Conservation (phyloP, 2,329 filamentous ascomycete species). For the Penicillium griseofulvum region DNA sequence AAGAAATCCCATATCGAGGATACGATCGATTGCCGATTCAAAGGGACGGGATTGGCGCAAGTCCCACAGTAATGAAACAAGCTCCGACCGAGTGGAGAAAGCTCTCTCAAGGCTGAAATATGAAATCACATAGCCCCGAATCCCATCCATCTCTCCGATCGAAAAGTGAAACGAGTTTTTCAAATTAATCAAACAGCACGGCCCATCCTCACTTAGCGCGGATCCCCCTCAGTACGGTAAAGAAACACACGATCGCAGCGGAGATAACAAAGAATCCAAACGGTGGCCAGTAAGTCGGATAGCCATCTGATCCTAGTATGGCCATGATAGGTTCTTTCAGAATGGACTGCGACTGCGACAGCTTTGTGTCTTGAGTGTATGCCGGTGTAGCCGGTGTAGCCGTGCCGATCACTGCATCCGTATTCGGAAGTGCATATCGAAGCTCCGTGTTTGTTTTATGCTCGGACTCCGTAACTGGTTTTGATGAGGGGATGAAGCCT, state of each 20-base stretch:
- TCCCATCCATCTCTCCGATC: neutral
- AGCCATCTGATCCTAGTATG: neutral
- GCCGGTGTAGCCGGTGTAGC: conserved; percentile 5
- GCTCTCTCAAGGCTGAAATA: neutral
- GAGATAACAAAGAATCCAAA: conserved; percentile 6
- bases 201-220: neutral
- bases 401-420: conserved; percentile 16
- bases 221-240: conserved; percentile 5
- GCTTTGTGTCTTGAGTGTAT: neutral
- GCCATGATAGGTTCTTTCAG: neutral
- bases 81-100: neutral
- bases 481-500: conserved; percentile 4
- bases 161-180: neutral
- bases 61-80: neutral
- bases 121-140: neutral
- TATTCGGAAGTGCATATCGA: conserved; percentile 9
- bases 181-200: neutral
- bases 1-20: neutral
- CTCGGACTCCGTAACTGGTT: neutral
- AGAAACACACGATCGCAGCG: conserved; percentile 4
- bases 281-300: neutral
- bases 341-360: neutral
- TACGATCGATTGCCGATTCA: neutral
- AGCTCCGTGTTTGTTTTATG: neutral
- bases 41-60: neutral